These are phyloP conservation scores for Antrodiella citrinella DNA, from an alignment of 768 basidiomycete genomes.

Conservation along the genomic window DNA sequence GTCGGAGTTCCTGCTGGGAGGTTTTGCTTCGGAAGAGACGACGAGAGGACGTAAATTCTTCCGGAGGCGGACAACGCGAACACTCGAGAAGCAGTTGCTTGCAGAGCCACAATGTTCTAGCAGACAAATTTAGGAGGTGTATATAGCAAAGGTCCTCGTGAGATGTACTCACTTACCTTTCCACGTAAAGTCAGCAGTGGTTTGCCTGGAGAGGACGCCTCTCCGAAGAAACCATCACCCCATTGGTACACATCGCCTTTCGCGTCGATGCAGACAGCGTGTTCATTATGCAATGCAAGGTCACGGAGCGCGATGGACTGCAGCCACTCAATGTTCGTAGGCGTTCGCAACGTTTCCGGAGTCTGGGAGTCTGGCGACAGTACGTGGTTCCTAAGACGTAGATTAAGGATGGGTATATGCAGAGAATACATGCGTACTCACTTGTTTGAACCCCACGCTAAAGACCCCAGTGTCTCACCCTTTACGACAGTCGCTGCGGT, in stretches of 20 bases:
- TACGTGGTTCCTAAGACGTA: conserved; percentile 39
- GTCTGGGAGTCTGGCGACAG: conserved; percentile 33
- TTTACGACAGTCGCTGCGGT: conserved; percentile 15
- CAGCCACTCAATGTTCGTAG: conserved; percentile 48
- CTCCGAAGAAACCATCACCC: conserved; percentile 57
- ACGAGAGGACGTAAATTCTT: conserved; percentile 60
- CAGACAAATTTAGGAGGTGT: background rate
- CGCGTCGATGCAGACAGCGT: conserved; percentile 72
- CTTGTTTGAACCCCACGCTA: conserved; percentile 77
- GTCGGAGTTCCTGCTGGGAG: conserved; percentile 30
- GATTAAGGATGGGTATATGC: background rate
- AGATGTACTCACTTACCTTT: conserved; percentile 44
- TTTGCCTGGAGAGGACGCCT: conserved; percentile 18
- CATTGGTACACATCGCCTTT: conserved; percentile 81
- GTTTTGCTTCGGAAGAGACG: conserved; percentile 40
- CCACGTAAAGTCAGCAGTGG: conserved; percentile 54
- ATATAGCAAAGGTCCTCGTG: too few relatives aligned
- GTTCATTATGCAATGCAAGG: conserved; percentile 53
- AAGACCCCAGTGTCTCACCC: conserved; percentile 32
- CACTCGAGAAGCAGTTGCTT: conserved; percentile 49
- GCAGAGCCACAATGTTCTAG: conserved; percentile 64
- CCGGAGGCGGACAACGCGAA: conserved; percentile 79
- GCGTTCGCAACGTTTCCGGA: conserved; percentile 38
- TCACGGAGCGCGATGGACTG: conserved; percentile 67
- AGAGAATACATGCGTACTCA: too few relatives aligned